A percentile compares a stretch with the other conserved stretches of the same genome.
phyloP scores from a whole-genome alignment of 352 stramenopile genomes.

The Pelagophyceae sp. region DNA sequence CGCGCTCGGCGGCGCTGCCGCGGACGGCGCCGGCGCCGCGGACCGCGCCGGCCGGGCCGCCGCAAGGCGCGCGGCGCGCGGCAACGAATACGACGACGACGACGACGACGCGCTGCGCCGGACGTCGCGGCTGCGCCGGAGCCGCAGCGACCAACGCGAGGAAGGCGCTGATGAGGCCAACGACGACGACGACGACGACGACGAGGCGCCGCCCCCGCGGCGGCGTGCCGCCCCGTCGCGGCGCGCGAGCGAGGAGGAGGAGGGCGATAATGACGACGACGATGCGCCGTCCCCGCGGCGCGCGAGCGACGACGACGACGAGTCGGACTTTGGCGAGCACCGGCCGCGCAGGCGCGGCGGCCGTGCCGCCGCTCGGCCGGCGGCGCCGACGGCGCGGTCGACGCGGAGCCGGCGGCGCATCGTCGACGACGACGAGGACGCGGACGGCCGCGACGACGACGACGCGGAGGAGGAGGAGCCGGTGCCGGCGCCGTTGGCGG shows the following conservation, averaged over 20 bases:
- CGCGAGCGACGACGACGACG: constrained; percentile 21
- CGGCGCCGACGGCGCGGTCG: background rate
- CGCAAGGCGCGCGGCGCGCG: constrained; percentile 20
- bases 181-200: constrained; percentile 25
- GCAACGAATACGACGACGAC: background rate
- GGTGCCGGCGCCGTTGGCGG: background rate
- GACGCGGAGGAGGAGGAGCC: background rate
- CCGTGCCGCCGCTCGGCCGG: background rate
- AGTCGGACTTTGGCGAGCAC: background rate
- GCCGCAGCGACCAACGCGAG: too few species aligned
- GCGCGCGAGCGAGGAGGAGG: too few species aligned
- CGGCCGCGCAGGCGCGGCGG: constrained; percentile 7
- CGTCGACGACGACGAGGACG: constrained; percentile 25
- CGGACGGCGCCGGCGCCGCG: background rate
- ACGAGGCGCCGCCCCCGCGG: too few species aligned
- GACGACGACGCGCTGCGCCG: background rate
- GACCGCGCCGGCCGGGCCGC: background rate
- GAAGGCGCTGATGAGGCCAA: background rate
- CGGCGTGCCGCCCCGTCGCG: too few species aligned
- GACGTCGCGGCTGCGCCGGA: background rate
- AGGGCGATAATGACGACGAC: too few species aligned
- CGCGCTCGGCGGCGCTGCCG: constrained; percentile 2
- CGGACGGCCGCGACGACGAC: background rate
- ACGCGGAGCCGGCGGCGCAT: background rate
- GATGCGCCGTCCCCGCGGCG: too few species aligned